Percentiles rank a stretch among this genome's conserved stretches.
Evolutionary conservation across 441 rosid genomes (phyloP).

Genomic region (Brassica hybrid): DNA sequence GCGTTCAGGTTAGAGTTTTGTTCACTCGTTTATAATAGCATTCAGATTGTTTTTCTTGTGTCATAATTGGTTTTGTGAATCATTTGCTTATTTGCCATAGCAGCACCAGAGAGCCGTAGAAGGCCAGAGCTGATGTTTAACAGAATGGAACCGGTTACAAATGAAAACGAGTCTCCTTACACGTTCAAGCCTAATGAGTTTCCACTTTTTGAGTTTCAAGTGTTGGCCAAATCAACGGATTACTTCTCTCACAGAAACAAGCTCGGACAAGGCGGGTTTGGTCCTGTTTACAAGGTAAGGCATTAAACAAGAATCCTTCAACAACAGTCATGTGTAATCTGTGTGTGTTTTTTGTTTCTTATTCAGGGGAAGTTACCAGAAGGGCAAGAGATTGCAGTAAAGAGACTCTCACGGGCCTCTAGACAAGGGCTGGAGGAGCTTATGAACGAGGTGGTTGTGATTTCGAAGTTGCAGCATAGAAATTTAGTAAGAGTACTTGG

Average conservation of each 20-base stretch:
- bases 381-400: conserved; percentile 85
- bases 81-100: background rate
- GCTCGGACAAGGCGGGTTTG: conserved; percentile 50
- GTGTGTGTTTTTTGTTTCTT: conserved; percentile 8
- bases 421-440: conserved; percentile 86
- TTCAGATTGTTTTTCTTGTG: background rate
- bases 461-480: conserved; percentile 82
- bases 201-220: conserved; percentile 5
- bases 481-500: conserved; percentile 86
- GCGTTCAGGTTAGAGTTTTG: conserved; percentile 29
- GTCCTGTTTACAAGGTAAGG: conserved; percentile 43
- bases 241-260: conserved; percentile 1
- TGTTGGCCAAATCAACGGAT: conserved; percentile 1
- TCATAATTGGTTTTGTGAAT: no score
- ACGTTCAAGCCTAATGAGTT: conserved; percentile 1
- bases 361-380: conserved; percentile 73
- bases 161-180: conserved; percentile 1
- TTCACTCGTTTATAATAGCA: background rate
- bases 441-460: conserved; percentile 73
- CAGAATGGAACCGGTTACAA: background rate
- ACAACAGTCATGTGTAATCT: background rate
- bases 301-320: background rate
- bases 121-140: background rate
- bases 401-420: conserved; percentile 79
- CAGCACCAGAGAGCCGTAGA: conserved; percentile 11